These are phyloP conservation scores for Myxozyma vanderwaltii DNA, from an alignment of 805 yeast genomes.

Conservation along the genomic window DNA sequence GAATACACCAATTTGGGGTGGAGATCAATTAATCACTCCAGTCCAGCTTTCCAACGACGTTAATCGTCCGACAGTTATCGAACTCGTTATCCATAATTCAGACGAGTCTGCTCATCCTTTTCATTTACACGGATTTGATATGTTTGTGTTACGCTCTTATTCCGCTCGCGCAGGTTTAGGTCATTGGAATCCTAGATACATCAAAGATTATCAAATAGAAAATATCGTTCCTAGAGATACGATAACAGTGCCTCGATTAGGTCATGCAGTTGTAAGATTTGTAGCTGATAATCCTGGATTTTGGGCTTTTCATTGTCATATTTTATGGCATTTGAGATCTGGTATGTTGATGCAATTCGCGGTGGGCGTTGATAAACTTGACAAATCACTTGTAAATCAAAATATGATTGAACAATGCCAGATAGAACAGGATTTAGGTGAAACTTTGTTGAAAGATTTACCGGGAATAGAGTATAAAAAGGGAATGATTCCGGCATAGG, in stretches of 20 bases:
- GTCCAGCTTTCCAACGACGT: constrained; percentile 45
- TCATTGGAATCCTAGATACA: constrained; percentile 15
- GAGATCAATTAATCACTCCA: constrained; percentile 59
- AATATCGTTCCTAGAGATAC: constrained; percentile 84
- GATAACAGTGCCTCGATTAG: constrained; percentile 73
- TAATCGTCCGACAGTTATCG: constrained; percentile 60
- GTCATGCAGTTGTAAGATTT: constrained; percentile 82
- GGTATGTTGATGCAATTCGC: constrained; percentile 78
- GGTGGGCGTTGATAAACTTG: constrained; percentile 49
- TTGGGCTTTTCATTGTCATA: constrained; percentile 98
- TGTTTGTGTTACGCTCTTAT: constrained; percentile 62
- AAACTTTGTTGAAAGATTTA: constrained; percentile 59
- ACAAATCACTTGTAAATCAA: constrained; percentile 47
- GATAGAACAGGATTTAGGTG: constrained; percentile 41
- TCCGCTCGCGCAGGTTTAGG: constrained; percentile 29
- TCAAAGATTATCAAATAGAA: constrained; percentile 51
- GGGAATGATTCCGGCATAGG: constrained; percentile 12
- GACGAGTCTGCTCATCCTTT: constrained; percentile 82
- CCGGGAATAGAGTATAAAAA: constrained; percentile 45
- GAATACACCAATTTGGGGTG: constrained; percentile 67
- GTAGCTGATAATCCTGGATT: constrained; percentile 95
- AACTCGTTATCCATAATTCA: constrained; percentile 72
- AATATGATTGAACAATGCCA: constrained; percentile 21
- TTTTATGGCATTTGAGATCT: constrained; percentile 96
- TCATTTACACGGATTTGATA: constrained; percentile 74